phyloP scores from a whole-genome alignment of 352 stramenopile species.

The Globisporangium megalacanthum region DNA sequence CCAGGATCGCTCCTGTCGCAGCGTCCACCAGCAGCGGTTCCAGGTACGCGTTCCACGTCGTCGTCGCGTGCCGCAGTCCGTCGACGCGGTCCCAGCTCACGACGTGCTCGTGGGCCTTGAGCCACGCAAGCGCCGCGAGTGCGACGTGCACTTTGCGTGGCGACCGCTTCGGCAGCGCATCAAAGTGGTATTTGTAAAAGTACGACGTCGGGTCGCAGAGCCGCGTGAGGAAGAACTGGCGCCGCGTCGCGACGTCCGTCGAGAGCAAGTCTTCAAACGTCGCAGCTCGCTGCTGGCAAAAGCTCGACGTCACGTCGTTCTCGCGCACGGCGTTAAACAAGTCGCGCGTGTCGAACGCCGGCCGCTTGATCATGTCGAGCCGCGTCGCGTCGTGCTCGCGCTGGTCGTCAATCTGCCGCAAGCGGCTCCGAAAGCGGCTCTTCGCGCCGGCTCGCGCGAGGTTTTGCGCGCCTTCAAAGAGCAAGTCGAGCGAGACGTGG shows the following conservation, averaged over 20 bases:
- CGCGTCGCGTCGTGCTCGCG: conserved; percentile 32
- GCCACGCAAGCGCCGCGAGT: conserved; percentile 57
- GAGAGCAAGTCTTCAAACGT: conserved; percentile 81
- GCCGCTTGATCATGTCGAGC: conserved; percentile 71
- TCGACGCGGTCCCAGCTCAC: conserved; percentile 85
- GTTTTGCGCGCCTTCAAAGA: conserved; percentile 60
- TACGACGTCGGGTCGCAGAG: conserved; percentile 86
- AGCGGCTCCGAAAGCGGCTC: conserved; percentile 61
- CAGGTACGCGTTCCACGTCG: conserved; percentile 78
- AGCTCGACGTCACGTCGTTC: conserved; percentile 79
- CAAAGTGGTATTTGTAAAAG: conserved; percentile 89
- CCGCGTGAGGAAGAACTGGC: conserved; percentile 82
- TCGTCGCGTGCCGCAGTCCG: conserved; percentile 62
- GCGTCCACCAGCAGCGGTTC: conserved; percentile 76
- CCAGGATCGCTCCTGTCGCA: conserved; percentile 69
- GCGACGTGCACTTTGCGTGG: conserved; percentile 58
- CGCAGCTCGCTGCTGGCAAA: conserved; percentile 62
- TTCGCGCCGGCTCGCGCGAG: conserved; percentile 66
- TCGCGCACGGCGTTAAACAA: conserved; percentile 81
- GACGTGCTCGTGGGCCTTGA: conserved; percentile 82
- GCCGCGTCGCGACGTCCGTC: conserved; percentile 40
- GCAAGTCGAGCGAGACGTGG: conserved; percentile 70
- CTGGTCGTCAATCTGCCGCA: conserved; percentile 48
- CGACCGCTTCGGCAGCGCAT: conserved; percentile 54
- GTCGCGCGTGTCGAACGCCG: conserved; percentile 48